Evolutionary conservation across 768 basidiomycete genomes (phyloP).

Genomic region (button mushroom (Agaricus bisporus)): DNA sequence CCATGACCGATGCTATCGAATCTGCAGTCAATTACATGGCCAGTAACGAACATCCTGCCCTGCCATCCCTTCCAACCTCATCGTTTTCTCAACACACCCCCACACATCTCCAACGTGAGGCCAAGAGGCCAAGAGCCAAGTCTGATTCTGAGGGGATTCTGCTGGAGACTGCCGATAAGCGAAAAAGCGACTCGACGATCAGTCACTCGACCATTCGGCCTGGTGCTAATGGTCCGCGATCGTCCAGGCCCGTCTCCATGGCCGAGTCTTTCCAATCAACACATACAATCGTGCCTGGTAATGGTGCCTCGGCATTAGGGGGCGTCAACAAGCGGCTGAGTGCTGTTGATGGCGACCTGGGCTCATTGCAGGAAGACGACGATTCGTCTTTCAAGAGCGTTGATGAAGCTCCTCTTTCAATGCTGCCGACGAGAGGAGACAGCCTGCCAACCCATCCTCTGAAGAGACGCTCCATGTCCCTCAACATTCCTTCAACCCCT

Average conservation of each 20-base stretch:
- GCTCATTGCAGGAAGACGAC: conserved; percentile 54
- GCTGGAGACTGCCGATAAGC: conserved; percentile 35
- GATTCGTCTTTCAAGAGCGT: conserved; percentile 11
- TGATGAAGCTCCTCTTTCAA: neutral
- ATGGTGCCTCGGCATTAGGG: conserved; percentile 7
- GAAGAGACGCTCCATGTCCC: conserved; percentile 61
- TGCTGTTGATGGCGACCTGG: conserved; percentile 63
- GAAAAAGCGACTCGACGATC: conserved; percentile 81
- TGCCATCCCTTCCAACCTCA: neutral
- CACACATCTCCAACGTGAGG: neutral
- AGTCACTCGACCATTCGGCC: conserved; percentile 70
- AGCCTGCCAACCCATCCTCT: conserved; percentile 33
- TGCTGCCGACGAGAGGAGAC: neutral
- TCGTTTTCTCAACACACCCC: neutral
- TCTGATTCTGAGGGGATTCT: conserved; percentile 9
- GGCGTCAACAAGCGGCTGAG: conserved; percentile 53
- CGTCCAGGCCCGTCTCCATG: conserved; percentile 71
- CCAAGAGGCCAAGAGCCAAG: conserved; percentile 1
- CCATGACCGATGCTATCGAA: conserved; percentile 50
- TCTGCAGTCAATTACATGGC: conserved; percentile 54
- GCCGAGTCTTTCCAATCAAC: conserved; percentile 73
- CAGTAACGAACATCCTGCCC: too few species aligned
- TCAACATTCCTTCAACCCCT: conserved; percentile 33
- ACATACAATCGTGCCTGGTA: conserved; percentile 58
- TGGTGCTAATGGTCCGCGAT: conserved; percentile 36